These are phyloP conservation scores for Lenzites betulinus DNA, from an alignment of 768 basidiomycete genomes.

Conservation along the genomic window DNA sequence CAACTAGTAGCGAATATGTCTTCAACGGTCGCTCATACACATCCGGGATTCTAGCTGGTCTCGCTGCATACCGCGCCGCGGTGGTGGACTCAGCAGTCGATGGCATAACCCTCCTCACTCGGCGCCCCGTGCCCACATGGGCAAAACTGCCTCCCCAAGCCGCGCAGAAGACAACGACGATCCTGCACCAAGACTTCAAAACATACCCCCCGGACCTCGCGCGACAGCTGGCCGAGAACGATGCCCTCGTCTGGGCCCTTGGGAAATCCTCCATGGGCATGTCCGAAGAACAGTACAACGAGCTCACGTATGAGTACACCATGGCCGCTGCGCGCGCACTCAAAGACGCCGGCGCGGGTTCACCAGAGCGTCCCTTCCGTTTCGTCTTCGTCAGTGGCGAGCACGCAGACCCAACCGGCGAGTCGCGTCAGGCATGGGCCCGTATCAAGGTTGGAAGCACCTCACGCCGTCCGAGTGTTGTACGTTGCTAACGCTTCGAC, in stretches of 20 bases:
- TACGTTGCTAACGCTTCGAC: not conserved
- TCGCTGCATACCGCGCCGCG: conserved; percentile 37
- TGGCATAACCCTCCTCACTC: conserved; percentile 36
- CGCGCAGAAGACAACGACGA: conserved; percentile 31
- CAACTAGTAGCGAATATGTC: no score
- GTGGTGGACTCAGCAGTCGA: conserved; percentile 33
- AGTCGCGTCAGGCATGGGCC: conserved; percentile 35
- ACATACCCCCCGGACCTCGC: conserved; percentile 35
- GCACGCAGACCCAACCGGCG: conserved; percentile 37
- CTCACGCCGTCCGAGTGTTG: not conserved
- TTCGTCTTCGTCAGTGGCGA: conserved; percentile 44
- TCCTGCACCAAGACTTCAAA: conserved; percentile 38
- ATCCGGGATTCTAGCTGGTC: conserved; percentile 36
- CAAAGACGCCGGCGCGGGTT: conserved; percentile 31
- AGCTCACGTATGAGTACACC: conserved; percentile 39
- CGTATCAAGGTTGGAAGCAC: conserved; percentile 38
- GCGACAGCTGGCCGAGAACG: conserved; percentile 33
- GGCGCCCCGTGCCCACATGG: conserved; percentile 37
- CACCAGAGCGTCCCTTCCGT: conserved; percentile 33
- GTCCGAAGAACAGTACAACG: conserved; percentile 35
- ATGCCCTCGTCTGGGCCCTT: conserved; percentile 42
- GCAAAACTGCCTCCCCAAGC: conserved; percentile 33
- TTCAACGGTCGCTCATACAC: no score
- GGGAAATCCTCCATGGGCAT: conserved; percentile 33
- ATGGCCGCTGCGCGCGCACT: conserved; percentile 35